Evolutionary conservation across 2,329 filamentous ascomycete species (phyloP).

Genomic region (Colletotrichum sp.): DNA sequence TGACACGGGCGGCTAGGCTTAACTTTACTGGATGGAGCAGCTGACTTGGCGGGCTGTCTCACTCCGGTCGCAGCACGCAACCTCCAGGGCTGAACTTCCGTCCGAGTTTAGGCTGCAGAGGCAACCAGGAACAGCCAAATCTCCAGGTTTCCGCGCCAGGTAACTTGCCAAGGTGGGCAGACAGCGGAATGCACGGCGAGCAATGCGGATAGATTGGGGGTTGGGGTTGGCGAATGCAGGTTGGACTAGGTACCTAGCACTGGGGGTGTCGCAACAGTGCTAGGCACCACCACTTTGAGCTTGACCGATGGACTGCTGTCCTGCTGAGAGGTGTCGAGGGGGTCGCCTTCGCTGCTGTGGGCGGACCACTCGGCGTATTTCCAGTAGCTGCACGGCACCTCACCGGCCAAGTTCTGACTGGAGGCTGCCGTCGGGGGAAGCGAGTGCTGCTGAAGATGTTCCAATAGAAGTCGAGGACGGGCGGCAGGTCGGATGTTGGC

Average conservation of each 20-base stretch:
- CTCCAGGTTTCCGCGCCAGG: background rate
- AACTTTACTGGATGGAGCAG: conserved; percentile 14
- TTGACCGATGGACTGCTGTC: background rate
- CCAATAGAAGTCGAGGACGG: background rate
- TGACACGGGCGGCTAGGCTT: background rate
- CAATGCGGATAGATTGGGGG: background rate
- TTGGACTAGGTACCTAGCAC: conserved; percentile 10
- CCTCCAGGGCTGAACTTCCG: background rate
- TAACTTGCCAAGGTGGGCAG: background rate
- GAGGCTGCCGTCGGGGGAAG: background rate
- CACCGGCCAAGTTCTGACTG: background rate
- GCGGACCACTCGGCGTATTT: conserved; percentile 14
- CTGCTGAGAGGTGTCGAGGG: background rate
- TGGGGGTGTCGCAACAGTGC: background rate
- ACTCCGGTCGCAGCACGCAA: conserved; percentile 9
- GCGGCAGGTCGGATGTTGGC: background rate
- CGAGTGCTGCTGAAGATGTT: background rate
- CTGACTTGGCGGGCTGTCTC: conserved; percentile 6
- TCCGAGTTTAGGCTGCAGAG: conserved; percentile 3
- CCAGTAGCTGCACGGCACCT: background rate
- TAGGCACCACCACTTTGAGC: conserved; percentile 5
- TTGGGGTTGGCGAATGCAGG: background rate
- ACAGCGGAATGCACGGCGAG: background rate
- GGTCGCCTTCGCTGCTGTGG: background rate
- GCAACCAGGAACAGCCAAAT: background rate